A percentile compares a stretch with the other conserved stretches of the same genome.
Conservation (phyloP, 371 early-diverging fungal species). For the Mortierella sp. region DNA sequence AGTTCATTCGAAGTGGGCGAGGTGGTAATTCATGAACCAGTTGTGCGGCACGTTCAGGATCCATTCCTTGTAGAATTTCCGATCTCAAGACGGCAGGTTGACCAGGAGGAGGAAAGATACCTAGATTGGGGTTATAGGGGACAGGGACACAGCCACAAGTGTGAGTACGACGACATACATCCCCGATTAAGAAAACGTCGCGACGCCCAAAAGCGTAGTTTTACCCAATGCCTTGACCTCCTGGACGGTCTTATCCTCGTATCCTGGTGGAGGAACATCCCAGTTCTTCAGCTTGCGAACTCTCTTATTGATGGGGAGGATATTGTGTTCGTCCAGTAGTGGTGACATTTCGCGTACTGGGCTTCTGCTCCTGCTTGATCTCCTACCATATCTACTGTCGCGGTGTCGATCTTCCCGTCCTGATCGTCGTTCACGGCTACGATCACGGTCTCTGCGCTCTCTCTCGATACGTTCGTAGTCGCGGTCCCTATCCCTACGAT, state of each 20-base stretch:
- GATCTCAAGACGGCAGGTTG: conserved; percentile 79
- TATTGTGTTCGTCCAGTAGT: conserved; percentile 42
- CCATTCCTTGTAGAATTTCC: conserved; percentile 59
- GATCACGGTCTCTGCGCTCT: conserved; percentile 38
- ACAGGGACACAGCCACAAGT: neutral
- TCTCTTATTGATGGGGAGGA: conserved; percentile 83
- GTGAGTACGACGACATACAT: neutral
- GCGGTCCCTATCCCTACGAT: conserved; percentile 54
- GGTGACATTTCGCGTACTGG: conserved; percentile 64
- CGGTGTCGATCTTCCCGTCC: conserved; percentile 54
- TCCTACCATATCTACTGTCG: conserved; percentile 55
- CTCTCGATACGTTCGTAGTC: conserved; percentile 52
- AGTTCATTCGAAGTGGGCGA: conserved; percentile 52
- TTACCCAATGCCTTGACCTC: conserved; percentile 93
- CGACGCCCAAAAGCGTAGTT: no score
- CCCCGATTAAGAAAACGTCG: no score
- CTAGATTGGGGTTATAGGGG: conserved; percentile 43
- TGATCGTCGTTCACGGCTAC: conserved; percentile 52
- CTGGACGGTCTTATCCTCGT: conserved; percentile 86
- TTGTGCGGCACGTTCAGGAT: conserved; percentile 54
- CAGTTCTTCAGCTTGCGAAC: conserved; percentile 86
- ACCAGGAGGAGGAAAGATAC: conserved; percentile 92
- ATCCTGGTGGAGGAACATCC: conserved; percentile 95
- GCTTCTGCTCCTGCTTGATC: conserved; percentile 59
- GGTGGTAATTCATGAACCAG: conserved; percentile 53